Evolutionary conservation across 208 protist genomes (phyloP), one percentile per base, ranked within the genome.

Genomic region (Acanthamoeba castellanii): DNA sequence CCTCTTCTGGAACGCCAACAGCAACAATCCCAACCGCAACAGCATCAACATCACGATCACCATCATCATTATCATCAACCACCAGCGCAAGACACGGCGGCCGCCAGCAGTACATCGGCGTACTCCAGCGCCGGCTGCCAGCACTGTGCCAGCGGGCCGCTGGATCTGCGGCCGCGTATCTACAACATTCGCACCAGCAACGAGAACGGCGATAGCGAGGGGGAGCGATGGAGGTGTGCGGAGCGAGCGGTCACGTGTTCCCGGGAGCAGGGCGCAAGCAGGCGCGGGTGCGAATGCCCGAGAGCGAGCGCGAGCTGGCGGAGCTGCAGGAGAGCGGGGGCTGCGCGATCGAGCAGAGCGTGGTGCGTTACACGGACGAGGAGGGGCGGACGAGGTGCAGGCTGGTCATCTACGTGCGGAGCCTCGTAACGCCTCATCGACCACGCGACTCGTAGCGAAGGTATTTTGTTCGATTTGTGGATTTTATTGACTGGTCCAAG

Each of bases 281-380:
- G 70, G n/a, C 70, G 70, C 20, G 27, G 70, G 45, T 25, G 70
- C 70, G 70, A 30, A 32, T 42, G 70, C 70, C 70, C 0, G 70
- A 78, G 16, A 78, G 70, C 70, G n/a, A 34, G 70, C 70, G 37
- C 30, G 70, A 78, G 70, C n/a, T 78, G 70, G 70, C 32, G 32
- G 70, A 78, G 34, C 70, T 78, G 30, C n/a, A 78, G 70, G 8
- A 13, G 32, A 32, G 45, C 70, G 70, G 70, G 1, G 70, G 70
- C 32, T 13, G 70, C 70, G 34, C 37, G n/a, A 30, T 78, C 32
- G 25, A 78, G 13, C 16, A 13, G 32, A 9, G n/a, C 32, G 37
- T 45, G 25, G 70, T 78, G 30, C 1, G 32, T 1, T 68, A 68
- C 61, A 7, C 8, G 25, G 70, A 78, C 9, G 70, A 78, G 5